Percentiles rank a stretch among this genome's conserved stretches.
phyloP scores from a whole-genome alignment of 1,284 basidiomycete species.

The Inonotus obliquus region DNA sequence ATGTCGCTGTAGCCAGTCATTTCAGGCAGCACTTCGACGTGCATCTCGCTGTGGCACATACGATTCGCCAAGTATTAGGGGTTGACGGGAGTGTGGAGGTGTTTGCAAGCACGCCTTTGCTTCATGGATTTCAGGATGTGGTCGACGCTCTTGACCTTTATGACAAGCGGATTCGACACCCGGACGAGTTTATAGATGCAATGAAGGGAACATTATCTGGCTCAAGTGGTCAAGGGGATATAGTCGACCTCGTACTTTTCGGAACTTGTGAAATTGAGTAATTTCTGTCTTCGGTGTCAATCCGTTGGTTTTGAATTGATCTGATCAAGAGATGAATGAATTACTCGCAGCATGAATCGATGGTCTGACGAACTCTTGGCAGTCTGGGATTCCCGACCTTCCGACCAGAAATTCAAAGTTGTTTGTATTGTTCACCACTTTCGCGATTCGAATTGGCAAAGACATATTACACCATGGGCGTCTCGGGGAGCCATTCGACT shows the following conservation, averaged over 20 bases:
- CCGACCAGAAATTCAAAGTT: conserved; percentile 33
- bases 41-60: conserved; percentile 8
- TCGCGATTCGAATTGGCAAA: conserved; percentile 30
- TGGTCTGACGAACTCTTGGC: conserved; percentile 28
- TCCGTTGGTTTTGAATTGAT: not conserved
- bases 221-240: conserved; percentile 20
- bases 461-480: conserved; percentile 31
- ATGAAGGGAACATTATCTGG: not conserved
- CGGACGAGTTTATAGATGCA: conserved; percentile 6
- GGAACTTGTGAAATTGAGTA: conserved; percentile 36
- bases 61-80: conserved; percentile 9
- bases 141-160: conserved; percentile 8
- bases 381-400: conserved; percentile 33
- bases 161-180: not conserved
- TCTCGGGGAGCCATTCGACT: conserved; percentile 32
- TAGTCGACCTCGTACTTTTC: conserved; percentile 32
- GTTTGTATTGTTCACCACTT: conserved; percentile 36
- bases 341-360: conserved; percentile 23
- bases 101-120: conserved; percentile 9
- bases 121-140: conserved; percentile 9
- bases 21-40: conserved; percentile 13
- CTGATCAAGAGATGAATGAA: not conserved
- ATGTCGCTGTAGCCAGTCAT: conserved; percentile 9
- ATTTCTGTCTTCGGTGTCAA: conserved; percentile 14
- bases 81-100: conserved; percentile 2